Evolutionary conservation across 805 yeast genomes (phyloP), one percentile per base, ranked within the genome.

Genomic region (Saccharomyces eubayanus): DNA sequence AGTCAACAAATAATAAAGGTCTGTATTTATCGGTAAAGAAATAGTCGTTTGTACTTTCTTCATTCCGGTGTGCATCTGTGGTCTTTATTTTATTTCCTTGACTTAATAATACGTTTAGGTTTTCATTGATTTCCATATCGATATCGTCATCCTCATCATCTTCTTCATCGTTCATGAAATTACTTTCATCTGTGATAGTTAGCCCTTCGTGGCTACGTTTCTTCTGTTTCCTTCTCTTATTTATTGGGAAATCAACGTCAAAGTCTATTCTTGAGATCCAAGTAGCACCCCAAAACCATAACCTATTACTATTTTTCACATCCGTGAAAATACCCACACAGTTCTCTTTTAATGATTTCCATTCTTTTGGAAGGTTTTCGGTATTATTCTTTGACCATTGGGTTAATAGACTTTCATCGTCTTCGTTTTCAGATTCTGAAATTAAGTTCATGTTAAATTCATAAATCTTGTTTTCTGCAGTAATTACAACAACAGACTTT

Each of bases 231-330:
- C 62, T 69, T 45, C 65, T 57, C 14, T 59, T 66, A 40, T 58
- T 67, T 51, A 77, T 68, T 12, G 88, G 85, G 51, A 83, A 68
- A 62, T 85, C 80, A 51, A 75, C 65, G 8, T 77, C 67, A 58
- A 87, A 70, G 67, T 92, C 92, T 50, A 92, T 77, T 66, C 79
- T 87, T 3, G 85, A 79, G 14, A 91, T 59, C 96, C 96, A 92
- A 51, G 80, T 80, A 21, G 87, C 77, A 1, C 97, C 96, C 80
- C 88, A 90, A n/a, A 89, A 70, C 97, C 97, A 92, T 14, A 86
- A 72, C 53, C 80, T 75, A 31, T 72, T 62, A 1, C 70, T 59
- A 31, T 71, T 69, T 3, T 67, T 63, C 9, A 67, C 68, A 51
- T 81, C 82, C 14, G 67, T 64, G 64, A 87, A 88, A 11, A 87